Base-by-base conservation (phyloP, 2,329 filamentous ascomycete genomes). In the Paraphoma sp. region DNA sequence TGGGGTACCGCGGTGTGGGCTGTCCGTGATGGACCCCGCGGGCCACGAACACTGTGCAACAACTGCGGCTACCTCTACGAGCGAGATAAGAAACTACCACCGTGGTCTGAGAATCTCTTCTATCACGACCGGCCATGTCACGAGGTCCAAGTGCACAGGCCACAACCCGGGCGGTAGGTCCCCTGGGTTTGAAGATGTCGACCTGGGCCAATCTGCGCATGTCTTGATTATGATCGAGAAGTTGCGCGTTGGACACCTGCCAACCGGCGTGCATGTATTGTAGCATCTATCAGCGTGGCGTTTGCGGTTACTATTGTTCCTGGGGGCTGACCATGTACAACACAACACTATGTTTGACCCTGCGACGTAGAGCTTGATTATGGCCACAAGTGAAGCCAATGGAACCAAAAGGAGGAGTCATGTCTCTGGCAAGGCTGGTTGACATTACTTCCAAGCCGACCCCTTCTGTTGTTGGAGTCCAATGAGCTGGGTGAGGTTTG, bases 1-100 rank as follows among this genome's bases (percentile, higher is more conserved):
- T 94, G 91, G 87, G 95, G 94, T 14, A 89, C 89, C 47, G 90
- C 92, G 29, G 92, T 97, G 8, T 99, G 95, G 95, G 93, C 92
- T 47, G 94, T 98, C 3, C 84, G 95, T 68, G 93, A 98, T 78
- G 95, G 95, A 23, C 95, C 95, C 12, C 83, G 86, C 52, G 94
- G 93, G 52, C 86, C 91, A 62, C 89, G 91, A 78, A 90, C 91
- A 30, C 86, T 98, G 4, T 98, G 94, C 80, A 91, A 93, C 78
- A 97, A 96, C 75, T 98, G 94, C 75, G 94, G 93, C 54, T 89
- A 93, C 66, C 80, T 94, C 17, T 97, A 91, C 74, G 94, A 97
- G 78, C 89, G 92, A 52, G 91, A 96, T 76, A 89, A 91, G 77
- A 88, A 89, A 63, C 83, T 97, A 0, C 93, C 94, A 8, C 86